Conservation (phyloP, 345 rosid genomes). For the Corchorus capsularis region DNA sequence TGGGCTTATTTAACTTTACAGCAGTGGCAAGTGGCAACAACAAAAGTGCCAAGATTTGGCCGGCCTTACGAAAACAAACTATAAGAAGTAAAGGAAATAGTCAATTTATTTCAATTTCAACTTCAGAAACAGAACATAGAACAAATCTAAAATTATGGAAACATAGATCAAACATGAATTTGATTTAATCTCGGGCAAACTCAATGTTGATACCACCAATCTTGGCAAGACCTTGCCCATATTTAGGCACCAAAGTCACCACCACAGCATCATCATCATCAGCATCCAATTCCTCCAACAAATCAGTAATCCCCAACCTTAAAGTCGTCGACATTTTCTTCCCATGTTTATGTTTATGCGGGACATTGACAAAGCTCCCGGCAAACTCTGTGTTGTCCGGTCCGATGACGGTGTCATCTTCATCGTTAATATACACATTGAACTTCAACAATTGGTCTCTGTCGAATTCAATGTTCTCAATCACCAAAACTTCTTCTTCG, state of each 20-base stretch:
- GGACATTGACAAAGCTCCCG: constrained; percentile 60
- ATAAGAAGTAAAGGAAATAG: background rate
- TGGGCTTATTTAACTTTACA: background rate
- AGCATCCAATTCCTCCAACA: constrained; percentile 54
- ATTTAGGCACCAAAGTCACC: constrained; percentile 54
- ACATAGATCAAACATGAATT: background rate
- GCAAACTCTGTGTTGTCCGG: constrained; percentile 55
- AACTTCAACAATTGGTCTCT: constrained; percentile 42
- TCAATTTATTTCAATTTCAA: background rate
- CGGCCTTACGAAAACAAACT: background rate
- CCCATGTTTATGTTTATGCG: constrained; percentile 45
- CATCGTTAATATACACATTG: constrained; percentile 55
- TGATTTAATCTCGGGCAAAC: constrained; percentile 10
- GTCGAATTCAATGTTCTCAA: constrained; percentile 48
- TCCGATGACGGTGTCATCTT: constrained; percentile 28
- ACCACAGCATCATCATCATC: constrained; percentile 51
- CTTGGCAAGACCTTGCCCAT: constrained; percentile 27
- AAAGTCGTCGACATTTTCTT: constrained; percentile 42
- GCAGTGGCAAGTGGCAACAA: background rate
- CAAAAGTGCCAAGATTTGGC: background rate
- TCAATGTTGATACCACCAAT: constrained; percentile 48
- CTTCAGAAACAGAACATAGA: background rate
- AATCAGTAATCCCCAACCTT: constrained; percentile 47
- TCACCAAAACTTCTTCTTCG: constrained; percentile 52
- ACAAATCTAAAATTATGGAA: background rate